phyloP scores from a whole-genome alignment of 2,329 filamentous ascomycete genomes.

The Stenocarpella maydis region DNA sequence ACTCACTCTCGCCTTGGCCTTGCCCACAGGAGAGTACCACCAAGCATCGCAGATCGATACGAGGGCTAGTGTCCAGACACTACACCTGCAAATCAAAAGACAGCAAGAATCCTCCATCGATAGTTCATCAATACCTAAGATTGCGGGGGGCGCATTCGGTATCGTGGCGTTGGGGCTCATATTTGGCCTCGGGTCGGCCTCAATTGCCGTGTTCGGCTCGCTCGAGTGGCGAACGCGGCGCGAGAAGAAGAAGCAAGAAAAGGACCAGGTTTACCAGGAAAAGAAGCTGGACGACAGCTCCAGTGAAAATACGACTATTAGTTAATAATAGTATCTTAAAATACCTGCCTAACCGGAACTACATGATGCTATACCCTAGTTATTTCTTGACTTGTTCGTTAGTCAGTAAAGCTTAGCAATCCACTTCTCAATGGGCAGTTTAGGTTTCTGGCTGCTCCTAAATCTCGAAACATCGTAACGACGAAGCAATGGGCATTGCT shows the following conservation, averaged over 20 bases:
- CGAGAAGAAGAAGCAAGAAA: constrained; percentile 25
- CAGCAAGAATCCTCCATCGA: neutral
- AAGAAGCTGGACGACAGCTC: constrained; percentile 2
- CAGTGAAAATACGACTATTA: neutral
- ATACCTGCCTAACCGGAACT: neutral
- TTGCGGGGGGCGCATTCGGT: constrained; percentile 21
- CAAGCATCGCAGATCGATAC: neutral
- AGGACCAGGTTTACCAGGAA: neutral
- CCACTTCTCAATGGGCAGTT: neutral
- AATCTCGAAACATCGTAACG: neutral
- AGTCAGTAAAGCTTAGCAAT: neutral
- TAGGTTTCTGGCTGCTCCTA: neutral
- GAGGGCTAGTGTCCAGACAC: neutral
- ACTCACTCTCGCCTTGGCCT: neutral
- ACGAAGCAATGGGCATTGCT: too few species aligned
- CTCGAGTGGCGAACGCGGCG: constrained; percentile 29
- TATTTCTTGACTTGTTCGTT: neutral
- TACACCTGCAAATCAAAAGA: neutral
- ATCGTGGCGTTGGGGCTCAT: constrained; percentile 27
- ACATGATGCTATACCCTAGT: too few species aligned
- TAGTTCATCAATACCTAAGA: constrained; percentile 16
- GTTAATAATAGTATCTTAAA: constrained; percentile 15
- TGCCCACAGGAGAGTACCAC: constrained; percentile 1
- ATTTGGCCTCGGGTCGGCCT: constrained; percentile 32
- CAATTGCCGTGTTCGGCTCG: constrained; percentile 27